A percentile compares a stretch with the other conserved stretches of the same genome.
These are phyloP conservation scores for Parietaria judaica DNA, from an alignment of 306 rosid genomes.

Conservation along the genomic window DNA sequence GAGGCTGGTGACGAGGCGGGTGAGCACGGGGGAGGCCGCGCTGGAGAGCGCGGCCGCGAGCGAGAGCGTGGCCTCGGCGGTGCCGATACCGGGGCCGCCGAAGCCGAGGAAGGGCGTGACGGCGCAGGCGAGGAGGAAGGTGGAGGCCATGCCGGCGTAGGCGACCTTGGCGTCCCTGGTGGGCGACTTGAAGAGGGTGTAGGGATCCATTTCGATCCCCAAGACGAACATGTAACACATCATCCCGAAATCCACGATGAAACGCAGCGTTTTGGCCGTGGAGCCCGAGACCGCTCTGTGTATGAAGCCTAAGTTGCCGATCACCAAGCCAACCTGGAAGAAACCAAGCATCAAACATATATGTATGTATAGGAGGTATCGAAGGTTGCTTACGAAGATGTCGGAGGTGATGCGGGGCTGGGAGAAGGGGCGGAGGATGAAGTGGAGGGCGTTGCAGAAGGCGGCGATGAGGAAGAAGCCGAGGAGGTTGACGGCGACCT, in stretches of 20 bases:
- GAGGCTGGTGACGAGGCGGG: constrained; percentile 55
- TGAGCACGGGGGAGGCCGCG: constrained; percentile 81
- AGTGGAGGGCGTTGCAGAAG: constrained; percentile 59
- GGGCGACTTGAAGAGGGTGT: constrained; percentile 39
- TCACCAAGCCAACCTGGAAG: constrained; percentile 56
- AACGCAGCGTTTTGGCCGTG: constrained; percentile 33
- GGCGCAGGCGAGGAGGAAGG: constrained; percentile 43
- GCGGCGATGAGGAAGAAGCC: constrained; percentile 60
- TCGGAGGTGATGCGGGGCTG: constrained; percentile 74
- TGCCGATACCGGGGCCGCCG: background rate
- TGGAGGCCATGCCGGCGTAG: constrained; percentile 47
- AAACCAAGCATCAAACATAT: too few species aligned
- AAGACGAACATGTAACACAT: constrained; percentile 80
- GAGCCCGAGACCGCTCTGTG: constrained; percentile 24
- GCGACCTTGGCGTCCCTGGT: constrained; percentile 67
- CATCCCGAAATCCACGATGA: constrained; percentile 79
- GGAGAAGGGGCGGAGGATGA: constrained; percentile 41
- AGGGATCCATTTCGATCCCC: constrained; percentile 94
- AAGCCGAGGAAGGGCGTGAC: constrained; percentile 32
- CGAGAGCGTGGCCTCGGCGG: constrained; percentile 35
- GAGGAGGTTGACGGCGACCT: constrained; percentile 27
- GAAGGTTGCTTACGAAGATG: constrained; percentile 37
- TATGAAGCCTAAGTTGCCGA: constrained; percentile 57
- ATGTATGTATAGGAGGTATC: background rate
- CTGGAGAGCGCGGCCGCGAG: constrained; percentile 53